phyloP scores from a whole-genome alignment of 1,139 yeast species.

The Pichia sp. region DNA sequence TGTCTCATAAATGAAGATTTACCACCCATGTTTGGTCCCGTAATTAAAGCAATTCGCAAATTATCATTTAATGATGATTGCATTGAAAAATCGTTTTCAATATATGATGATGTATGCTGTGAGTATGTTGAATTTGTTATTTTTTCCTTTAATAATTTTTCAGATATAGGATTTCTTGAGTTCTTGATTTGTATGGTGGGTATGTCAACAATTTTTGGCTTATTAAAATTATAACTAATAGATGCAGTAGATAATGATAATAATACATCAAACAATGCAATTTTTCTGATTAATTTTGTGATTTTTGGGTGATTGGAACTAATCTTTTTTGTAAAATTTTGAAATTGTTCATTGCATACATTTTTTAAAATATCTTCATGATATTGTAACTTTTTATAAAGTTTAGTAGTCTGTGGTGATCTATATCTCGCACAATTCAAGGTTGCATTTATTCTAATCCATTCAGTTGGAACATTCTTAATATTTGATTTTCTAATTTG shows the following conservation, averaged over 20 bases:
- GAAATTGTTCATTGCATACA: conserved; percentile 53
- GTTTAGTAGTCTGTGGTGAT: conserved; percentile 47
- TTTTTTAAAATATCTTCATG: conserved; percentile 53
- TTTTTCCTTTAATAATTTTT: conserved; percentile 30
- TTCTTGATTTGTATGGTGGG: conserved; percentile 47
- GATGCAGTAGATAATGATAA: conserved; percentile 62
- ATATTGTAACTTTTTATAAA: conserved; percentile 53
- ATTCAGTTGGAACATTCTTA: conserved; percentile 56
- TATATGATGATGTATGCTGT: conserved; percentile 33
- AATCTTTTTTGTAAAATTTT: conserved; percentile 43
- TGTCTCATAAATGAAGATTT: conserved; percentile 66
- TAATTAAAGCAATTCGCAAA: conserved; percentile 44
- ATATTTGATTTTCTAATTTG: conserved; percentile 63
- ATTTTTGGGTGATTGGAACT: conserved; percentile 47
- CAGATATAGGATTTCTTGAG: conserved; percentile 80
- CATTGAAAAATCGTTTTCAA: conserved; percentile 64
- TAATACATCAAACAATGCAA: conserved; percentile 69
- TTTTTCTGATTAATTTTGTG: conserved; percentile 40
- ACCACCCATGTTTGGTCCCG: conserved; percentile 79
- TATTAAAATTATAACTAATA: conserved; percentile 39
- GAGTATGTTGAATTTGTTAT: neutral
- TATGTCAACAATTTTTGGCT: conserved; percentile 51
- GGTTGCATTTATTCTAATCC: conserved; percentile 74
- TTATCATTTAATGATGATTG: conserved; percentile 37
- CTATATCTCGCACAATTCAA: conserved; percentile 66